phyloP scores from a whole-genome alignment of 1,139 yeast species.

The Hemisphaericaspora subhashii region DNA sequence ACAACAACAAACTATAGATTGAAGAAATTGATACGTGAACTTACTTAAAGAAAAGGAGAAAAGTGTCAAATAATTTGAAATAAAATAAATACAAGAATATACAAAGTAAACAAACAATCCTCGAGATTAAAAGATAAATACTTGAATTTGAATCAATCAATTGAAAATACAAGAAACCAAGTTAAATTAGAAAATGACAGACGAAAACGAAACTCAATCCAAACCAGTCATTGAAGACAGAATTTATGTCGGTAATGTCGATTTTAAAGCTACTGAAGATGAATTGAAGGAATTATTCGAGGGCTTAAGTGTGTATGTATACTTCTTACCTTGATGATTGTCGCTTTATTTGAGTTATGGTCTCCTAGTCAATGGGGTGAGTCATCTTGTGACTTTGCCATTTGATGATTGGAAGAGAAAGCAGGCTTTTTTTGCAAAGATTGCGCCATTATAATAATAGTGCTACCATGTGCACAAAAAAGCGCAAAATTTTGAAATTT shows the following conservation, averaged over 20 bases:
- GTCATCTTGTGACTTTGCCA: too few species aligned
- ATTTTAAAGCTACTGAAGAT: constrained; percentile 51
- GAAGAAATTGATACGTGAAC: constrained; percentile 3
- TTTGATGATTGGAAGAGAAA: constrained; percentile 1
- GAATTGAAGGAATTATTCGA: constrained; percentile 47
- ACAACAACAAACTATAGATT: not conserved
- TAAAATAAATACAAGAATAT: not conserved
- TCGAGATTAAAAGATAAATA: not conserved
- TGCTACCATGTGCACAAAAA: constrained; percentile 1
- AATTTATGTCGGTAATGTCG: constrained; percentile 54
- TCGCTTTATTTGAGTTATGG: too few species aligned
- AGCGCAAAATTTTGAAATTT: not conserved
- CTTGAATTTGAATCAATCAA: not conserved
- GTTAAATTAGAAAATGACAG: not conserved
- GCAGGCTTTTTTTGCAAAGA: not conserved
- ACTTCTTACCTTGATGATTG: not conserved
- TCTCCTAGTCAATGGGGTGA: too few species aligned
- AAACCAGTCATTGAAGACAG: constrained; percentile 42
- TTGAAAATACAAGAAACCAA: not conserved
- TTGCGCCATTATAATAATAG: not conserved
- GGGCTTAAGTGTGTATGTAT: constrained; percentile 37
- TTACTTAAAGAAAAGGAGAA: not conserved
- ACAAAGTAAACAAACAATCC: not conserved
- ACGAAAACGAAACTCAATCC: constrained; percentile 10
- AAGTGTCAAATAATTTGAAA: not conserved